Conservation (phyloP, 768 basidiomycete genomes). For the Kwoniella sp. region DNA sequence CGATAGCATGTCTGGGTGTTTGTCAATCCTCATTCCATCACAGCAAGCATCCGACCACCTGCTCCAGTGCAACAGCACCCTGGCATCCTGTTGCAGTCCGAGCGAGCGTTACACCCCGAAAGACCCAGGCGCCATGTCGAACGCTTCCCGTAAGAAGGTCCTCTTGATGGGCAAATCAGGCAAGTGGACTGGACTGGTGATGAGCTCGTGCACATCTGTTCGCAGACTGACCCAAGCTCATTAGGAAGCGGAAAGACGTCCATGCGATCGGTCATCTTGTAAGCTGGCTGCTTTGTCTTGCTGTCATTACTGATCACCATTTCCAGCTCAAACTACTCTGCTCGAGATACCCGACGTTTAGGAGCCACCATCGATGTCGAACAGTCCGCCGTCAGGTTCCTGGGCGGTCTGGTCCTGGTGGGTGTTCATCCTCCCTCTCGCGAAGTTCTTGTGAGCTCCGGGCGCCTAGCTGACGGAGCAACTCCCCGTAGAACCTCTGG, state of each 20-base stretch:
- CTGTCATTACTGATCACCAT: not conserved
- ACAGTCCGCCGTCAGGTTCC: conserved; percentile 93
- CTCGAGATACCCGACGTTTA: conserved; percentile 80
- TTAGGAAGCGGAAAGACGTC: conserved; percentile 66
- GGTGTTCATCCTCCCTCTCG: too few species aligned
- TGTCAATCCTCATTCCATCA: too few species aligned
- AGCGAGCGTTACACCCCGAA: too few species aligned
- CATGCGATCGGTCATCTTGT: conserved; percentile 99
- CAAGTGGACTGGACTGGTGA: conserved; percentile 50
- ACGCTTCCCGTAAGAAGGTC: conserved; percentile 53
- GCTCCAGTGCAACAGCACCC: too few species aligned
- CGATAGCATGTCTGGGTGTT: too few species aligned
- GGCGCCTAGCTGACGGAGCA: not conserved
- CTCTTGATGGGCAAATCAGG: conserved; percentile 97
- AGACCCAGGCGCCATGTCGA: conserved; percentile 18
- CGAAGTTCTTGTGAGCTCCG: not conserved
- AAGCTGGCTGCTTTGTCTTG: conserved; percentile 49
- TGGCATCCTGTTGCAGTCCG: too few species aligned
- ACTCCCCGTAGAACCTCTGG: conserved; percentile 65
- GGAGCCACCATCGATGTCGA: conserved; percentile 98
- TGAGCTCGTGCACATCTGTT: not conserved
- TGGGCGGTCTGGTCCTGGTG: conserved; percentile 82
- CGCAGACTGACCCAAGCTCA: conserved; percentile 1
- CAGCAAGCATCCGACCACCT: too few species aligned
- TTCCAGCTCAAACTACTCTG: conserved; percentile 85